Conservation (phyloP, 768 basidiomycete genomes). For the Phlebiopsis gigantea region DNA sequence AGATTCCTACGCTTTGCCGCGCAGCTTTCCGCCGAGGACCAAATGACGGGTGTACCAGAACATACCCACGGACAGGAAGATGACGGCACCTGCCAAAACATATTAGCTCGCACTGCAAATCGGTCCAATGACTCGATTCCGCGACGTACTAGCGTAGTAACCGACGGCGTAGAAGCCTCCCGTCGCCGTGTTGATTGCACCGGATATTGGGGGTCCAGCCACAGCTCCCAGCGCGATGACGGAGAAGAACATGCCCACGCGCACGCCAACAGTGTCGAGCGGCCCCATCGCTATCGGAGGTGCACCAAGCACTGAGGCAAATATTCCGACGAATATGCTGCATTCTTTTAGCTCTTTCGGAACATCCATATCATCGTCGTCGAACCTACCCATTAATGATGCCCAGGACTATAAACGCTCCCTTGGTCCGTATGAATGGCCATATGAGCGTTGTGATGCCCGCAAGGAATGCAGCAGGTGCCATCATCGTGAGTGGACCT, state of each 20-base stretch:
- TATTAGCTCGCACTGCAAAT: neutral
- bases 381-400: constrained; percentile 64
- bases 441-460: constrained; percentile 61
- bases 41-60: neutral
- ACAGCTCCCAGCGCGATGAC: constrained; percentile 58
- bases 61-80: neutral
- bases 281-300: constrained; percentile 61
- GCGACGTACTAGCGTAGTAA: constrained; percentile 17
- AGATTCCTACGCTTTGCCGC: neutral
- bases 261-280: constrained; percentile 54
- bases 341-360: neutral
- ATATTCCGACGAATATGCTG: constrained; percentile 60
- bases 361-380: too few relatives aligned
- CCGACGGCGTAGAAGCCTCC: constrained; percentile 42
- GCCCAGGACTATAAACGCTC: constrained; percentile 45
- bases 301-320: constrained; percentile 47
- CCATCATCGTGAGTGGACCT: constrained; percentile 69
- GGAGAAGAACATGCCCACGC: constrained; percentile 61
- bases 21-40: neutral
- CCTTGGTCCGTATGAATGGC: constrained; percentile 52
- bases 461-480: constrained; percentile 51
- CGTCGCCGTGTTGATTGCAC: constrained; percentile 52
- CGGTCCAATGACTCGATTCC: neutral
- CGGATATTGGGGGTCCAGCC: constrained; percentile 69
- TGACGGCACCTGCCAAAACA: neutral